Evolutionary conservation across 805 yeast species (phyloP).

Genomic region (Monosporozyma servazzii): DNA sequence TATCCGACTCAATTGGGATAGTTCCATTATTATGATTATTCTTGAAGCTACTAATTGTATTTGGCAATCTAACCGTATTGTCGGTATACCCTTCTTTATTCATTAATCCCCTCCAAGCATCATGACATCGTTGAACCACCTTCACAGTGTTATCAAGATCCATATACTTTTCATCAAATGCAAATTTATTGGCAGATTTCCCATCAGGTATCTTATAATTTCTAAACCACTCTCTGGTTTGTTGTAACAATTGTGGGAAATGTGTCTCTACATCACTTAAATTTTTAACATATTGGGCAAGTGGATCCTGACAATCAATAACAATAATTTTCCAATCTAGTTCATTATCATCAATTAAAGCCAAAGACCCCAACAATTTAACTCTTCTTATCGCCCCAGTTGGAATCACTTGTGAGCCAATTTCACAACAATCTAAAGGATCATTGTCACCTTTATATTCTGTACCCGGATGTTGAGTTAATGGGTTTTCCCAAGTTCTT

Average conservation of each 20-base stretch:
- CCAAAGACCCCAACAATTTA: constrained; percentile 67
- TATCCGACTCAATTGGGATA: background rate
- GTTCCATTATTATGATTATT: constrained; percentile 13
- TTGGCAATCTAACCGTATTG: background rate
- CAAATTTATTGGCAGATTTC: constrained; percentile 66
- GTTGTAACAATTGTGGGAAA: constrained; percentile 63
- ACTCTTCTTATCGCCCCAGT: constrained; percentile 60
- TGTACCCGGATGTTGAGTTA: constrained; percentile 36
- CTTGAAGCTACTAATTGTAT: background rate
- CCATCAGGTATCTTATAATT: constrained; percentile 79
- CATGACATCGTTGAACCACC: constrained; percentile 53
- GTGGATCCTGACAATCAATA: constrained; percentile 57
- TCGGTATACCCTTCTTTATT: constrained; percentile 2
- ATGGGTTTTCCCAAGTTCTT: constrained; percentile 97
- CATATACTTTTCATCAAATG: constrained; percentile 60
- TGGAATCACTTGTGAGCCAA: constrained; percentile 50
- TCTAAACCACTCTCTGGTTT: constrained; percentile 72
- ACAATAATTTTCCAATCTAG: constrained; percentile 89
- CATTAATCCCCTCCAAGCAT: constrained; percentile 57
- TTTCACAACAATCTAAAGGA: constrained; percentile 90
- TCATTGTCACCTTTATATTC: constrained; percentile 76
- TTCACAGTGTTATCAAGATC: constrained; percentile 49
- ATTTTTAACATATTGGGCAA: constrained; percentile 50
- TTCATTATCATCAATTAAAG: constrained; percentile 86
- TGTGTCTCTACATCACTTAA: constrained; percentile 57